Conservation (phyloP, 1,284 basidiomycete genomes). For the Fomitopsis palustris region DNA sequence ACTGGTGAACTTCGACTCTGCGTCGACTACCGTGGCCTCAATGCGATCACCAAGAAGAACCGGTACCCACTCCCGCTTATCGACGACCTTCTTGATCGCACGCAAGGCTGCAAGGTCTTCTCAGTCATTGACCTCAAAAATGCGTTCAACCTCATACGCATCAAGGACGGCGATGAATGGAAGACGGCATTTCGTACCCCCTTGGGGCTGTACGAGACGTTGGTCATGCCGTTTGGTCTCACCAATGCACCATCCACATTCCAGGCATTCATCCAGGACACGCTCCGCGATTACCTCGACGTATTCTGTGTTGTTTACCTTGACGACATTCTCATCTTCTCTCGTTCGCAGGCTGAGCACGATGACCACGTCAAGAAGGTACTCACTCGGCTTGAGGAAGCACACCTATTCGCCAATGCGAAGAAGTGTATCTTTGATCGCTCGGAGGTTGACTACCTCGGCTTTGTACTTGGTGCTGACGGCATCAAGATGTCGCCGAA, state of each 20-base stretch:
- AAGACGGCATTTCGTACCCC: conserved; percentile 7
- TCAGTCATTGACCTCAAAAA: background rate
- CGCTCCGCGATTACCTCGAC: conserved; percentile 3
- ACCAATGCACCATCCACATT: conserved; percentile 6
- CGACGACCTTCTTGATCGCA: conserved; percentile 3
- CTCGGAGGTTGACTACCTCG: conserved; percentile 36
- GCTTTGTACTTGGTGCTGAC: conserved; percentile 30
- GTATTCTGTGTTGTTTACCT: conserved; percentile 21
- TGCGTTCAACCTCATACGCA: background rate
- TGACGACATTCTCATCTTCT: conserved; percentile 26
- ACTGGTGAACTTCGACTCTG: conserved; percentile 35
- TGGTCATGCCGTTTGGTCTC: conserved; percentile 10
- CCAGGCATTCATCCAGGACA: conserved; percentile 12
- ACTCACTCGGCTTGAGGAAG: background rate
- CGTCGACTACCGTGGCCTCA: conserved; percentile 42
- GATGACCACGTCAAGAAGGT: conserved; percentile 17
- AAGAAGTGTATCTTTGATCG: conserved; percentile 37
- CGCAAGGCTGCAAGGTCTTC: background rate
- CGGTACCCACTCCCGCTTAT: conserved; percentile 7
- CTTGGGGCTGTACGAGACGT: conserved; percentile 8
- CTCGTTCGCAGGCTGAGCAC: conserved; percentile 19
- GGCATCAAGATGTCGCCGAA: conserved; percentile 35
- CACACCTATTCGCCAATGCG: conserved; percentile 17
- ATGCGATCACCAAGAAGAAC: conserved; percentile 19
- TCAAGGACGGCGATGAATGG: background rate